Conservation (phyloP, 1,284 basidiomycete species). For the Pseudozyma sp. region DNA sequence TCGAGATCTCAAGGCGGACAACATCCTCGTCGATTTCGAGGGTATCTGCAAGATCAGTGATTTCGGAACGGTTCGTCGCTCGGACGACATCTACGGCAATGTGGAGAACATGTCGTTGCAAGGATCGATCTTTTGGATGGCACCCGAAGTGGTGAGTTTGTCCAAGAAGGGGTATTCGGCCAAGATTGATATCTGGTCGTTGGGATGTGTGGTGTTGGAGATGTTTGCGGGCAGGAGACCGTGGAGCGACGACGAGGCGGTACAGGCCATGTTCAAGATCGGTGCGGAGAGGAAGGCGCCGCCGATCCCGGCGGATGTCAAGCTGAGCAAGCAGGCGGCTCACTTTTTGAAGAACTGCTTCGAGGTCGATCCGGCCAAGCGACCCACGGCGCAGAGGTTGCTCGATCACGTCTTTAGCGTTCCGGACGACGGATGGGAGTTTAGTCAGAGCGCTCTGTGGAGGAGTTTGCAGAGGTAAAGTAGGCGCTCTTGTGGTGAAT, state of each 20-base stretch:
- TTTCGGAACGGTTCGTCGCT: conserved; percentile 74
- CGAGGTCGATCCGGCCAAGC: conserved; percentile 85
- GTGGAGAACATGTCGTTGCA: conserved; percentile 83
- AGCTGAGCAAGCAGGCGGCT: conserved; percentile 79
- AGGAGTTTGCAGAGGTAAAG: conserved; percentile 28
- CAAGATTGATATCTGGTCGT: conserved; percentile 98
- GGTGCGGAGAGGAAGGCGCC: conserved; percentile 85
- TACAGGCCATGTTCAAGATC: conserved; percentile 94
- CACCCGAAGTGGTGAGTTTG: conserved; percentile 91
- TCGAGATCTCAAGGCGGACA: conserved; percentile 97
- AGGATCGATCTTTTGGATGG: conserved; percentile 99
- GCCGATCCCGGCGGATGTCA: conserved; percentile 85
- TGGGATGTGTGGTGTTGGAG: conserved; percentile 95
- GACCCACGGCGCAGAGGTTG: conserved; percentile 85
- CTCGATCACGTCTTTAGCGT: conserved; percentile 82
- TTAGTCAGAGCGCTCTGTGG: conserved; percentile 55
- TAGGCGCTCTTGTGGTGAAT: no score
- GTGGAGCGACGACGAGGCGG: conserved; percentile 88
- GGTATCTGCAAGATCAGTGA: conserved; percentile 98
- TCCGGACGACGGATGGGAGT: conserved; percentile 56
- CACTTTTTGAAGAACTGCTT: conserved; percentile 92
- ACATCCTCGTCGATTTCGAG: conserved; percentile 91
- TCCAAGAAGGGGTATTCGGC: conserved; percentile 85
- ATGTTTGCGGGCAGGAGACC: conserved; percentile 97
- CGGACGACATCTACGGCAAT: conserved; percentile 82